Evolutionary conservation across 495 filamentous ascomycete genomes (phyloP).

Genomic region (Talaromyces trachyspermus): DNA sequence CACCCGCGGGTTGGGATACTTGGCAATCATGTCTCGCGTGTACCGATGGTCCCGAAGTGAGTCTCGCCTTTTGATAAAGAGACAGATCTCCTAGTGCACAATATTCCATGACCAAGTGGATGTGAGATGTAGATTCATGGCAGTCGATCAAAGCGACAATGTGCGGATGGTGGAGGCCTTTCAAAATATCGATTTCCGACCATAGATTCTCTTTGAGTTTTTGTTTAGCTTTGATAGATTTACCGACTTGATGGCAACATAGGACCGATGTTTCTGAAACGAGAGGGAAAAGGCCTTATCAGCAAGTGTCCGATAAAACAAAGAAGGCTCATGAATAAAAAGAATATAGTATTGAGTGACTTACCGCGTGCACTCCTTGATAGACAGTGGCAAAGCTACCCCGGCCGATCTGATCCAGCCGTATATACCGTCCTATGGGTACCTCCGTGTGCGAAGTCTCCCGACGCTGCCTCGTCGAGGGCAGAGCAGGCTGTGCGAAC

Average conservation of each 20-base stretch:
- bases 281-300: too few relatives aligned
- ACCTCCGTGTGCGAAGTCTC: constrained; percentile 46
- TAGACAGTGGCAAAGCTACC: constrained; percentile 96
- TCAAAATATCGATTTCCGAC: constrained; percentile 89
- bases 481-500: constrained; percentile 19
- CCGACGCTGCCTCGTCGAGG: constrained; percentile 30
- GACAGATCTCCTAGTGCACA: constrained; percentile 92
- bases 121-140: constrained; percentile 74
- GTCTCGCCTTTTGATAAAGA: constrained; percentile 85
- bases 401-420: constrained; percentile 81
- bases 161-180: constrained; percentile 86
- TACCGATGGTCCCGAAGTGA: constrained; percentile 65
- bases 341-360: constrained; percentile 23
- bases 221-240: constrained; percentile 81
- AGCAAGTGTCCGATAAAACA: too few relatives aligned
- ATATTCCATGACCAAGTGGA: constrained; percentile 98
- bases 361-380: constrained; percentile 74
- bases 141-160: constrained; percentile 95
- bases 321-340: too few relatives aligned
- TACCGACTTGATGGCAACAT: constrained; percentile 95
- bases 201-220: constrained; percentile 95
- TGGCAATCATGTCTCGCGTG: constrained; percentile 76
- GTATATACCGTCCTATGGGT: constrained; percentile 67
- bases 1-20: constrained; percentile 75
- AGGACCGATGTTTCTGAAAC: constrained; percentile 54